Evolutionary conservation across 2,329 filamentous ascomycete species (phyloP).

Genomic region (Aspergillus novofumigatus): DNA sequence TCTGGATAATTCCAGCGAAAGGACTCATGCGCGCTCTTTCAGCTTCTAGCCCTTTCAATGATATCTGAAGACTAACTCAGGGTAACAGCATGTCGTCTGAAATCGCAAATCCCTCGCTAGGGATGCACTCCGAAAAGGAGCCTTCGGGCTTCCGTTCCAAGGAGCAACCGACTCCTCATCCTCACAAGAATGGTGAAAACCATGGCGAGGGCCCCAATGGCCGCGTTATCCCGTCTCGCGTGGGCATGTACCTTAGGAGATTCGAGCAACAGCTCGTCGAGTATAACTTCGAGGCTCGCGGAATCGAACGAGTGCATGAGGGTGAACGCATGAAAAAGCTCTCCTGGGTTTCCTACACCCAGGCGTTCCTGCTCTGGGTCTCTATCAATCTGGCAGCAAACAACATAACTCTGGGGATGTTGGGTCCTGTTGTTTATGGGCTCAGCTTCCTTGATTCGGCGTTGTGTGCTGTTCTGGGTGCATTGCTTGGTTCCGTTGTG

Average conservation of each 20-base stretch:
- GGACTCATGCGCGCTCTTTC: conserved; percentile 37
- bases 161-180: conserved; percentile 8
- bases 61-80: conserved; percentile 18
- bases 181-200: conserved; percentile 16
- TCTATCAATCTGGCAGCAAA: conserved; percentile 61
- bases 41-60: conserved; percentile 5
- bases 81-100: conserved; percentile 30
- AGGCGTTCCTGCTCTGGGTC: conserved; percentile 58
- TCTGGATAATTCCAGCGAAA: conserved; percentile 45
- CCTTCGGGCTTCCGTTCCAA: conserved; percentile 6
- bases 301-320: conserved; percentile 55
- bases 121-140: conserved; percentile 21
- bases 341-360: conserved; percentile 50
- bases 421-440: conserved; percentile 56
- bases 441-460: conserved; percentile 56
- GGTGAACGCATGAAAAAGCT: conserved; percentile 52
- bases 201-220: conserved; percentile 7
- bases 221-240: conserved; percentile 19
- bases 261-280: conserved; percentile 41
- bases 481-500: conserved; percentile 51
- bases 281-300: conserved; percentile 53
- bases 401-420: conserved; percentile 61
- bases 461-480: conserved; percentile 55
- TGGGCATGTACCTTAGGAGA: conserved; percentile 27
- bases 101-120: conserved; percentile 27